Conservation (phyloP, 2,329 filamentous ascomycete genomes). For the Kalaharituber pfeilii region DNA sequence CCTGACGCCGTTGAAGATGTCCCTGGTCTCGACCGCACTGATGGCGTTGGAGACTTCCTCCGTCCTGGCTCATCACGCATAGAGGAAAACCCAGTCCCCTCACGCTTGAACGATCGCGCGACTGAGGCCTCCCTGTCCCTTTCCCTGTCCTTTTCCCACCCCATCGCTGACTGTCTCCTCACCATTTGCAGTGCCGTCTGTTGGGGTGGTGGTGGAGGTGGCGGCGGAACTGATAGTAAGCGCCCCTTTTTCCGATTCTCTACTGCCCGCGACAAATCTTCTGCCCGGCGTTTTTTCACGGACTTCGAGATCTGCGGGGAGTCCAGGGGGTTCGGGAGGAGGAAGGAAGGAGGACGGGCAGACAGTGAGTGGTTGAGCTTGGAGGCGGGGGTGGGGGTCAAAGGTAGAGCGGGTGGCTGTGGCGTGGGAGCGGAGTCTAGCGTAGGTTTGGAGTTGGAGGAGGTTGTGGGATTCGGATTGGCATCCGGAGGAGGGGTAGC, state of each 20-base stretch:
- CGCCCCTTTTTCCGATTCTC: constrained; percentile 16
- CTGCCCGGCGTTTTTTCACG: constrained; percentile 16
- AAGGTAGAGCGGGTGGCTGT: no score
- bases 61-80: no score
- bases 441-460: no score
- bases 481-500: not conserved
- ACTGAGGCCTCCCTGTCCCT: no score
- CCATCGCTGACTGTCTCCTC: no score
- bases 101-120: not conserved
- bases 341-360: constrained; percentile 14
- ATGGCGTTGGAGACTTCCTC: no score
- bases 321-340: constrained; percentile 18
- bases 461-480: constrained; percentile 1
- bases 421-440: no score
- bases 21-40: no score
- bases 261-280: constrained; percentile 14
- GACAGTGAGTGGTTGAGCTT: not conserved
- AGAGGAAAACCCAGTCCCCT: not conserved
- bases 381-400: constrained; percentile 1
- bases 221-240: not conserved
- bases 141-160: not conserved
- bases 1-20: no score
- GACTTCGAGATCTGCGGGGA: constrained; percentile 17
- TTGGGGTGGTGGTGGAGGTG: constrained; percentile 9
- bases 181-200: no score